Base-by-base conservation (phyloP, 495 filamentous ascomycete species). In the Tetracladium setigerum region DNA sequence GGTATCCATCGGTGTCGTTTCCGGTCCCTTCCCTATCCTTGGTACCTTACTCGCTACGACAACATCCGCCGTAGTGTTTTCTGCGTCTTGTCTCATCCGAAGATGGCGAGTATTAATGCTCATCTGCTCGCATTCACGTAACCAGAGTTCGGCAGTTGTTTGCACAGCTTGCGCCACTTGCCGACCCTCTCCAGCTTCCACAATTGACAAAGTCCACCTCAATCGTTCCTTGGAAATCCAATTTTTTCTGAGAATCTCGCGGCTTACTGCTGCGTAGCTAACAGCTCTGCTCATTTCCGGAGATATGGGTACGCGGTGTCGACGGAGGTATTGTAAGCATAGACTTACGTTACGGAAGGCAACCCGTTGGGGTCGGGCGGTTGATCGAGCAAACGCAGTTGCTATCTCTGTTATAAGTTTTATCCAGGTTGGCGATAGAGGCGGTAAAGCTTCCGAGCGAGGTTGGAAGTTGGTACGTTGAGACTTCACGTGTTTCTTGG, bases 321-420 rank as follows among this genome's bases (percentile, higher is more conserved):
- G 42, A 33, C 49, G 39, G 7, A 75, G 48, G 50, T 66, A 60
- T 17, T 44, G 41, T 16, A 69, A 54, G 44, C 65, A 69, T 9
- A 56, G 58, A 31, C 52, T 50, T 16, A 74, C 63, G 33, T 70
- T 58, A 13, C 58, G 56, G 41, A 77, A 52, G 10, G 68, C 62
- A 14, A 56, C 59, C 24, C 68, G 59, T 34, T 54, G 49, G 17
- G 55, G 50, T n/a, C 69, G 41, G 16, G 58, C 52, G 5, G 62
- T 52, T 14, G 68, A 62, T 1, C 52, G 38, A 36, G 57, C 60
- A 45, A 69, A 67, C 22, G 55, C 50, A 8, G 53, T 44, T n/a
- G 67, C 62, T 30, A 64, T 46, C 5, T 52, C 52, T 14, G 43
- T 53, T 12, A 69, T 50, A 27, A 70, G 50, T 4, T 46, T 44